Percentiles rank a stretch among this genome's conserved stretches.
phyloP scores from a whole-genome alignment of 1,139 yeast species.

The Sugiyamaella sp. region DNA sequence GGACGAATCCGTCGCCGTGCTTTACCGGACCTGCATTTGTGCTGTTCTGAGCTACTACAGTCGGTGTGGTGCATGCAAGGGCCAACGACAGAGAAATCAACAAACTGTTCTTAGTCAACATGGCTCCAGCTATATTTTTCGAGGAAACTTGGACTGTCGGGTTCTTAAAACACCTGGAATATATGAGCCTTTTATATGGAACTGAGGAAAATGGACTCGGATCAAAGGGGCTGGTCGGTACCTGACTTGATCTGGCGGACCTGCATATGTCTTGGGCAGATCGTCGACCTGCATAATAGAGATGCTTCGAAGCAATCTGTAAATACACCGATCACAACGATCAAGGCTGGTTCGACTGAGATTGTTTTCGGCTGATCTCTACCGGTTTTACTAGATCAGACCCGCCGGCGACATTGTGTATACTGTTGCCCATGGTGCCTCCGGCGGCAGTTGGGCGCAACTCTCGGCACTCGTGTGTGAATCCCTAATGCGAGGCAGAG shows the following conservation, averaged over 20 bases:
- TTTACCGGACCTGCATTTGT: background rate
- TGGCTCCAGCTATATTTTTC: too few species aligned
- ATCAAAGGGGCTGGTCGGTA: background rate
- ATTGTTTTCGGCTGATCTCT: background rate
- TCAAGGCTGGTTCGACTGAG: background rate
- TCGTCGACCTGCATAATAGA: background rate
- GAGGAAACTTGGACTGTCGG: too few species aligned
- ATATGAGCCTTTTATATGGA: too few species aligned
- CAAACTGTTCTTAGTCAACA: too few species aligned
- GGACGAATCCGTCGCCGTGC: slow-evolving; percentile 8
- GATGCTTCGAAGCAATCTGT: background rate
- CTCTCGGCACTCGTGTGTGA: too few species aligned
- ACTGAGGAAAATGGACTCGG: background rate
- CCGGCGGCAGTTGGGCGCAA: too few species aligned
- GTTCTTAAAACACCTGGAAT: too few species aligned
- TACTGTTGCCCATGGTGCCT: too few species aligned
- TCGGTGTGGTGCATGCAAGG: background rate
- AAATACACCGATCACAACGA: background rate
- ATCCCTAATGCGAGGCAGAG: too few species aligned
- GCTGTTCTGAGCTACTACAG: background rate
- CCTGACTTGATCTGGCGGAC: background rate
- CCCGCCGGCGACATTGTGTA: too few species aligned
- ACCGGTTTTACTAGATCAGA: too few species aligned
- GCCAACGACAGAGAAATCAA: background rate
- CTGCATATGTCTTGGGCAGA: background rate